A percentile compares a stretch with the other conserved stretches of the same genome.
These are phyloP conservation scores for Nitzschia sp. DNA, from an alignment of 108 stramenopile species.

Conservation along the genomic window DNA sequence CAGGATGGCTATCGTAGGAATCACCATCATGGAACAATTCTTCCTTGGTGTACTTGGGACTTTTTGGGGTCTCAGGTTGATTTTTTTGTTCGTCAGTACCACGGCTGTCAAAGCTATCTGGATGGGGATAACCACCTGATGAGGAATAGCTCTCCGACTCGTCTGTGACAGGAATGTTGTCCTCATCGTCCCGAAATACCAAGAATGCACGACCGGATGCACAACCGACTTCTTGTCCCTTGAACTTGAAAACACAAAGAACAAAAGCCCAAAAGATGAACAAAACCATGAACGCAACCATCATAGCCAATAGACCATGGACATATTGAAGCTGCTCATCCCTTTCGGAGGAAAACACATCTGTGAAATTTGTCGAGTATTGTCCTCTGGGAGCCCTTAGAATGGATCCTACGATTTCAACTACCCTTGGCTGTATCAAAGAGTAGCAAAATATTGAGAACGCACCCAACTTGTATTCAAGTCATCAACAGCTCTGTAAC, in stretches of 20 bases:
- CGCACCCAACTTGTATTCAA: not conserved
- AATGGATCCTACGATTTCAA: conserved; percentile 3
- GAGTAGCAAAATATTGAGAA: not conserved
- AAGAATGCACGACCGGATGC: conserved; percentile 51
- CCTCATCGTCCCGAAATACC: not conserved
- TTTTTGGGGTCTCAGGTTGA: not conserved
- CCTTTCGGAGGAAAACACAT: conserved; percentile 27
- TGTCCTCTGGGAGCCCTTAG: conserved; percentile 9
- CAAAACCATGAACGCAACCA: conserved; percentile 21
- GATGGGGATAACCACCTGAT: not conserved
- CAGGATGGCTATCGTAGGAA: not conserved
- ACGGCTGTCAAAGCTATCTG: not conserved
- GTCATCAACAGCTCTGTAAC: not conserved
- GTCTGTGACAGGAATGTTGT: conserved; percentile 3
- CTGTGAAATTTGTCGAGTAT: conserved; percentile 26
- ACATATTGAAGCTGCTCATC: conserved; percentile 32
- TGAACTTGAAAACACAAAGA: conserved; percentile 36
- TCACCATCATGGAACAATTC: not conserved
- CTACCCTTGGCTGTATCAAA: conserved; percentile 12
- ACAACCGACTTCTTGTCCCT: conserved; percentile 49
- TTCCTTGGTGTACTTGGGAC: not conserved
- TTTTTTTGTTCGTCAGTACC: not conserved
- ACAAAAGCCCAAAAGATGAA: conserved; percentile 46
- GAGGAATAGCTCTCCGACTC: conserved; percentile 8
- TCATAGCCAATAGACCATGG: conserved; percentile 39